phyloP scores from a whole-genome alignment of 345 rosid genomes.

The Eucalyptus curtisii region DNA sequence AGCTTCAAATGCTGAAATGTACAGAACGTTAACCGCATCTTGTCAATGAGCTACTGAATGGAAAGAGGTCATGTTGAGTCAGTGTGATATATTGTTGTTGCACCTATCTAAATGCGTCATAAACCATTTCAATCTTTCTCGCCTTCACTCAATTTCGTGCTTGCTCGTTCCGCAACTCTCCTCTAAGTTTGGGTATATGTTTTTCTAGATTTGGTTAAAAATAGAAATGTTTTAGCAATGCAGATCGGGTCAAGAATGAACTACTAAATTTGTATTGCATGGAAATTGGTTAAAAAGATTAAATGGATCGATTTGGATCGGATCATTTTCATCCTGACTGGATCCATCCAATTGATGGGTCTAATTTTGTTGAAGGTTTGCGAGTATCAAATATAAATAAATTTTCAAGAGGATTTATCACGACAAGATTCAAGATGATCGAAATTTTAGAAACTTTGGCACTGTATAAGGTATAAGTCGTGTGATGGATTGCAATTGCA shows the following conservation, averaged over 20 bases:
- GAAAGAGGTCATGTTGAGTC: neutral
- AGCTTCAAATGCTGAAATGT: neutral
- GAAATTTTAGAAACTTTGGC: neutral
- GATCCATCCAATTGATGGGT: accelerated
- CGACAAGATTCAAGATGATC: accelerated
- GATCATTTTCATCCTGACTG: accelerated
- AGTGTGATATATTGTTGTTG: neutral
- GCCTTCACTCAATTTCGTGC: accelerated
- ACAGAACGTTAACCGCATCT: neutral
- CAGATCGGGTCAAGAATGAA: accelerated
- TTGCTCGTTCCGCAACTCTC: accelerated
- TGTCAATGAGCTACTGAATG: neutral
- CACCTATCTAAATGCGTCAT: too few species aligned
- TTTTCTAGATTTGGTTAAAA: accelerated
- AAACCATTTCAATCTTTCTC: neutral
- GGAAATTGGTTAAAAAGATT: accelerated
- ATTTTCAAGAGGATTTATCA: neutral
- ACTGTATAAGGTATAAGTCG: accelerated
- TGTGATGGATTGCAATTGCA: neutral
- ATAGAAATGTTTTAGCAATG: too few species aligned
- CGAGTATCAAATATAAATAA: accelerated
- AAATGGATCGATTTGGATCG: accelerated
- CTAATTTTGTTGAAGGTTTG: neutral
- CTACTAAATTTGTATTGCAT: too few species aligned
- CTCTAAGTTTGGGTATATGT: neutral